Base-by-base conservation (phyloP, 768 basidiomycete genomes). In the Asterophora lycoperdoides region DNA sequence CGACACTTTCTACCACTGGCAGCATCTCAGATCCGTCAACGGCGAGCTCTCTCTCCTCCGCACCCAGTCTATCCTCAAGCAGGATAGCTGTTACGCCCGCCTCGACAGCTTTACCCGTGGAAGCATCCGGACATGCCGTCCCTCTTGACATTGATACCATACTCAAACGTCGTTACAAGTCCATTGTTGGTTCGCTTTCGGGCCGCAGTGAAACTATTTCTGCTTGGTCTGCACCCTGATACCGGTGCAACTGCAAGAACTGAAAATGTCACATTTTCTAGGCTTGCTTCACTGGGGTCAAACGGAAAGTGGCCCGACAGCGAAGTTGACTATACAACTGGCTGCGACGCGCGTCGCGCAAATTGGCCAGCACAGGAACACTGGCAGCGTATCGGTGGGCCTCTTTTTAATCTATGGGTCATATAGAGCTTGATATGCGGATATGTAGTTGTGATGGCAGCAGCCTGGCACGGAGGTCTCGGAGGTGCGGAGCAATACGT, bases 331-430 rank as follows among this genome's bases (percentile, higher is more conserved):
- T 81, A 81, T 51, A 69, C 75, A 0, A 60, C 75, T 2, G 80
- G 80, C 1, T 82, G 81, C 52, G 54, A 53, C 38, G 80, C 74
- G 8, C 73, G 67, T 47, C 64, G 69, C 5, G 79, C 77, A 11
- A 83, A 78, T 53, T 82, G 81, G 81, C 80, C 79, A 18, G 80
- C 80, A 1, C 68, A 76, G 56, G 56, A 56, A 14, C 79, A 81
- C 52, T 80, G 77, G 75, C 51, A 54, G 14, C 72, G 74, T 30
- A 65, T 76, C 17, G 63, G 76, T 75, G 49, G 17, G 64, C 54
- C 52, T 29, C 34, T 47, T 14, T 38, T 14, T 19, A 28, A n/a
- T 4, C 15, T 10, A 7, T n/a, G n/a, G n/a, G 13, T 41, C 14
- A 4, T n/a, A n/a, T n/a, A n/a, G n/a, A 14, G 23, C 17, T 20